Evolutionary conservation across 2,329 filamentous ascomycete species (phyloP).

Genomic region (Xylaria hypoxylon): DNA sequence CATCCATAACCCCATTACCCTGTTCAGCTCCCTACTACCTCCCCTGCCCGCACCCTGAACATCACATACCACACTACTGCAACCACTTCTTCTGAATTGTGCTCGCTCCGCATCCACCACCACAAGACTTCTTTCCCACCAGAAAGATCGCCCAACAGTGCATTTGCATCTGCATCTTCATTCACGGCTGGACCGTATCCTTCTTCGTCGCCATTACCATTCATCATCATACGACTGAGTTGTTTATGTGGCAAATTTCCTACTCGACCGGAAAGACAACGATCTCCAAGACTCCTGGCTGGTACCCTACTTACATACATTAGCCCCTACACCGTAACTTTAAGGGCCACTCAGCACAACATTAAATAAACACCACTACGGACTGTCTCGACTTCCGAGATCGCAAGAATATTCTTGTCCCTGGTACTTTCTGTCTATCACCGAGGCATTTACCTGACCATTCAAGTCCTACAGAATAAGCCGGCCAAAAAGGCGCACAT

Average conservation of each 20-base stretch:
- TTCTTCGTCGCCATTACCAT: neutral
- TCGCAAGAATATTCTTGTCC: conserved; percentile 26
- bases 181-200: conserved; percentile 13
- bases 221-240: neutral
- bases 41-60: conserved; percentile 21
- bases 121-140: conserved; percentile 3
- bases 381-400: conserved; percentile 22
- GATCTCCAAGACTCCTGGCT: neutral
- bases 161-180: conserved; percentile 10
- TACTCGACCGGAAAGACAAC: neutral
- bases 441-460: conserved; percentile 13
- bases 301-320: conserved; percentile 4
- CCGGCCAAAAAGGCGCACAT: conserved; percentile 1
- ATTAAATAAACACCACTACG: conserved; percentile 11
- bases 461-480: conserved; percentile 16
- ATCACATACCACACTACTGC: conserved; percentile 28
- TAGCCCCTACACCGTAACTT: conserved; percentile 30
- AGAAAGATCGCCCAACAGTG: conserved; percentile 9
- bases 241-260: conserved; percentile 11
- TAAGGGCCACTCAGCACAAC: conserved; percentile 7
- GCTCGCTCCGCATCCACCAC: conserved; percentile 11
- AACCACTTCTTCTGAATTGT: conserved; percentile 23
- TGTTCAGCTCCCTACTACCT: conserved; percentile 7
- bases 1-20: neutral
- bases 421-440: conserved; percentile 1